Conservation (phyloP, 805 yeast genomes). For the Barnettozyma vustinii region DNA sequence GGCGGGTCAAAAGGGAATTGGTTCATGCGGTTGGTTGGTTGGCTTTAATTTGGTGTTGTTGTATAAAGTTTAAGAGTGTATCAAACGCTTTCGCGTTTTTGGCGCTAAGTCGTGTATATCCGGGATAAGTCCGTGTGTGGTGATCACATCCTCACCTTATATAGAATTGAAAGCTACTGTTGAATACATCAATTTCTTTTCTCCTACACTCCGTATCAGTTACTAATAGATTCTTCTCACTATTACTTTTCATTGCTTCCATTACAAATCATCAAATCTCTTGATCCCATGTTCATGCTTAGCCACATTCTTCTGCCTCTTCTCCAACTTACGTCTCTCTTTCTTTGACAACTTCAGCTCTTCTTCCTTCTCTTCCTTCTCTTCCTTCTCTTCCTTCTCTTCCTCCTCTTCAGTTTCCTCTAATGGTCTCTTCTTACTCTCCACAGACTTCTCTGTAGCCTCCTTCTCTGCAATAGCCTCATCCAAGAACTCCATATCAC, state of each 20-base stretch:
- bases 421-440: conserved; percentile 12
- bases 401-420: conserved; percentile 3
- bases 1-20: not conserved
- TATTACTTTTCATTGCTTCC: too few relatives aligned
- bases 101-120: too few relatives aligned
- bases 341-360: conserved; percentile 16
- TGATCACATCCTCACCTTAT: too few relatives aligned
- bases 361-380: conserved; percentile 10
- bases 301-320: conserved; percentile 34
- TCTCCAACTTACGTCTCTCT: conserved; percentile 19
- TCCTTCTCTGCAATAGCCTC: conserved; percentile 16
- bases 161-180: too few relatives aligned
- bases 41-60: too few relatives aligned
- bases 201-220: too few relatives aligned
- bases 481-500: conserved; percentile 21
- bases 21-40: not conserved
- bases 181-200: too few relatives aligned
- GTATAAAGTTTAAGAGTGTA: too few relatives aligned
- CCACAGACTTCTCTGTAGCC: not conserved
- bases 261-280: conserved; percentile 54
- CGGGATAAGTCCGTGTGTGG: too few relatives aligned
- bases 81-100: too few relatives aligned
- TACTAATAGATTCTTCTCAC: too few relatives aligned
- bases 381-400: conserved; percentile 8
- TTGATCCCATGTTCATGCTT: conserved; percentile 60